Base-by-base conservation (phyloP, 2,329 filamentous ascomycete genomes). In the Lasiodiplodia sp. region DNA sequence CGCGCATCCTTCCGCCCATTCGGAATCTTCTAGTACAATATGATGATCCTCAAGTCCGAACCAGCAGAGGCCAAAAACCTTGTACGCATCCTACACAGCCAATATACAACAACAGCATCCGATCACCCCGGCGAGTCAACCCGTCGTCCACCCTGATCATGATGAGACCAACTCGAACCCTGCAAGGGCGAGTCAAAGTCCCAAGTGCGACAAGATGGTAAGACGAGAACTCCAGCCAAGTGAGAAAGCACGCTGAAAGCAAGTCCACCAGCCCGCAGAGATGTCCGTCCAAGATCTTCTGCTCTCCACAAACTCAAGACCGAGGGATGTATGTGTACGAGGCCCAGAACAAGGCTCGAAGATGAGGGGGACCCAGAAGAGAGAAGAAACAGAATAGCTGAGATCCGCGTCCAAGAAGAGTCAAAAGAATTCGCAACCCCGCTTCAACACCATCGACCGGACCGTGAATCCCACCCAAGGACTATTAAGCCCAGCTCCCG, bases 121-220 rank as follows among this genome's bases (percentile, higher is more conserved):
- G 8, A 38, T 37, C 34, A 25, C 3, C 63, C 28, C 16, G 23
- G 21, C 55, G 44, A 52, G 51, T 60, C 66, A 62, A 58, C 51
- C 58, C 21, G 51, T 12, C 40, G 1, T 38, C 55, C 37, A 44
- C 31, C 60, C 23, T 49, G 28, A 52, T 21, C 25, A 31, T n/a
- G n/a, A 57, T 66, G 10, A 49, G 68, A 64, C 68, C 66, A 69
- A 69, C 66, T 65, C 68, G 51, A 67, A 34, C 63, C 53, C 25
- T 28, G 25, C 38, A 40, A 34, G 63, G 34, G 64, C 28, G 72
- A 74, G 72, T 74, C 73, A 66, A 74, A 72, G 72, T 69, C 66
- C 49, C 44, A 47, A 66, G 49, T 62, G 65, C 65, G 66, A 25
- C 31, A 25, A 60, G 37, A 31, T 10, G 47, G 57, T 18, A 66